A percentile compares a stretch with the other conserved stretches of the same genome.
Conservation (phyloP, 768 basidiomycete species). For the Sarcomyxa edulis region DNA sequence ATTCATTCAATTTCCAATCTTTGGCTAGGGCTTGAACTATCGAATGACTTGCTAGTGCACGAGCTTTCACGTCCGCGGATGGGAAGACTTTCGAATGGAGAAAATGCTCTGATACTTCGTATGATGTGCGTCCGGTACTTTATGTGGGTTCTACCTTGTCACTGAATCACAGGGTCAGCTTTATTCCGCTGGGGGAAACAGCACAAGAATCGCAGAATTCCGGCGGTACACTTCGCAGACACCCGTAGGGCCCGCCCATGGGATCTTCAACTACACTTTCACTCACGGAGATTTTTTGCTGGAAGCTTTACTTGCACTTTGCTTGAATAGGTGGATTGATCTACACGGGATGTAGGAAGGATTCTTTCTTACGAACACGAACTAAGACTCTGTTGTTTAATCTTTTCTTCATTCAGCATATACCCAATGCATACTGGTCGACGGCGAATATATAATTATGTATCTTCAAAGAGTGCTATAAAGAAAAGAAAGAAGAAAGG, state of each 20-base stretch:
- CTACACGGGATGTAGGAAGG: constrained; percentile 36
- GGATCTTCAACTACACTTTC: constrained; percentile 60
- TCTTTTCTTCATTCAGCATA: constrained; percentile 6
- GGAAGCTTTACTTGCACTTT: constrained; percentile 60
- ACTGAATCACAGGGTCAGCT: constrained; percentile 27
- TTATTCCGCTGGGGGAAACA: constrained; percentile 41
- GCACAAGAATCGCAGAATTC: constrained; percentile 52
- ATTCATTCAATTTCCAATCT: constrained; percentile 9
- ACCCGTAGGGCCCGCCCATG: constrained; percentile 60
- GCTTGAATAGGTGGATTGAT: constrained; percentile 75
- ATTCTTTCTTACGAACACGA: constrained; percentile 1
- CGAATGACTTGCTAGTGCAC: constrained; percentile 47
- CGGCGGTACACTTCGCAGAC: constrained; percentile 47
- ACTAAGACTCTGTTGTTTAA: constrained; percentile 7
- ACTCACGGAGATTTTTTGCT: constrained; percentile 54
- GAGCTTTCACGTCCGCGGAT: constrained; percentile 53
- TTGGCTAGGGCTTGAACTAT: too few species aligned
- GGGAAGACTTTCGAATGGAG: constrained; percentile 66
- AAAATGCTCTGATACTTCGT: constrained; percentile 42
- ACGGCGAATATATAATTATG: constrained; percentile 13
- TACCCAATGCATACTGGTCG: neutral
- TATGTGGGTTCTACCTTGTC: constrained; percentile 3
- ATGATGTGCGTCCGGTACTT: constrained; percentile 46
- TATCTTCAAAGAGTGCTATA: constrained; percentile 14
- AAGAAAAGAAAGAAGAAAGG: constrained; percentile 16